Evolutionary conservation across 148 eudicot genomes (phyloP), one percentile per base, ranked within the genome.

Genomic region (Pharnaceum exiguum): DNA sequence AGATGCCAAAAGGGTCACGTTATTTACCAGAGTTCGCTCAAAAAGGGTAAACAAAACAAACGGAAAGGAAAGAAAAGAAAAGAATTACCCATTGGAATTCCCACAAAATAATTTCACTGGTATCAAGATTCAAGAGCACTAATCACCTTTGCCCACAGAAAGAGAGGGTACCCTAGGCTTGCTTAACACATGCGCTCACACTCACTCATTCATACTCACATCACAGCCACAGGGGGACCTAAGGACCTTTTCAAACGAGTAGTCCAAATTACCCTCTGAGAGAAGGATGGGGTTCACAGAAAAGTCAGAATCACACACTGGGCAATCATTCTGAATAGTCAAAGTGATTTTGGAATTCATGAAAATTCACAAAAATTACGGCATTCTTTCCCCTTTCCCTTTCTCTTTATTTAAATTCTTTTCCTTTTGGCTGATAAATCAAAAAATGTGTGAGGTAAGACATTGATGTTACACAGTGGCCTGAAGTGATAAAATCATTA

Each of bases 211-310:
- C n/a, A n/a, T n/a, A n/a, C n/a, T n/a, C n/a, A n/a, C n/a, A n/a
- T n/a, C n/a, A n/a, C n/a, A n/a, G n/a, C n/a, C n/a, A n/a, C n/a
- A n/a, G n/a, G n/a, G n/a, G n/a, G n/a, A n/a, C n/a, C n/a, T n/a
- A n/a, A n/a, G n/a, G n/a, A n/a, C n/a, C n/a, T n/a, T n/a, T n/a
- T n/a, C 32, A 9, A 37, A 3, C 46, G 43, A 47, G 56, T 62
- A 47, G 63, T 30, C 68, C 43, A 62, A 42, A 69, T 2, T 69
- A 31, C 73, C 73, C 73, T 50, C 39, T 19, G 10, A n/a, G 23
- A n/a, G n/a, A n/a, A n/a, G n/a, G n/a, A 45, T 48, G 26, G 28
- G 49, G 30, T 33, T 33, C 52, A 57, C 42, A 29, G 35, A 29
- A n/a, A 49, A 21, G 51, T 66, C 63, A 57, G 49, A 15, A 36